Evolutionary conservation across 257 asterid genomes (phyloP), one percentile per base, ranked within the genome.

Genomic region (Nicotiana noctiflora): DNA sequence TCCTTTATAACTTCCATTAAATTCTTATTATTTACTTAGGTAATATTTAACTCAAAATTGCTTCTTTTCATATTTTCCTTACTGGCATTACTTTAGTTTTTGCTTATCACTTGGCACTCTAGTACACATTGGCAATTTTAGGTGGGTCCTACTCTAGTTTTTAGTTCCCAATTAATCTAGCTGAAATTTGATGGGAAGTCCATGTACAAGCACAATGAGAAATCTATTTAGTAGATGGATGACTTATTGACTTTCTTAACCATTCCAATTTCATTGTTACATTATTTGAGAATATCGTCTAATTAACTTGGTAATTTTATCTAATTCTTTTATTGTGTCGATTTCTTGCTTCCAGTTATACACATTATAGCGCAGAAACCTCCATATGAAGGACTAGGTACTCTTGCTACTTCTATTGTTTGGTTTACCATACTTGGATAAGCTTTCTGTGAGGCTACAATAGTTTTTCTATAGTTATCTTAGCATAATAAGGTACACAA

Each of bases 31-130:
- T 64, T 64, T 64, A 79, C 2, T 3, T 79, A 29, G 76, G n/a
- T 40, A 49, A 27, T 46, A 77, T 44, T 55, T 79, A 49, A 64
- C 77, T 70, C 62, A 63, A 37, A 56, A 46, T 66, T 82, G 12
- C 68, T 59, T 75, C 87, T 72, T 13, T 80, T 56, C 95, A 93
- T 97, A 85, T 92, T 89, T 91, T 91, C 89, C 95, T 95, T 77
- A 93, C 89, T 76, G 97, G 91, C 78, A 79, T 92, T 72, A 92
- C 98, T 81, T 86, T 93, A 88, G 77, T 90, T 76, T 61, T 92
- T 93, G 99, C 92, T 85, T 89, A 91, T 89, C 99, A 91, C 92
- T 83, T 95, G 93, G 93, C 96, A 76, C 85, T 93, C 83, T 93
- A 97, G 98, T 92, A 95, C 86, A 87, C 91, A 34, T 82, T 90